These are phyloP conservation scores for Fragilariopsis cylindrus DNA, from an alignment of 108 stramenopile genomes.

Conservation along the genomic window DNA sequence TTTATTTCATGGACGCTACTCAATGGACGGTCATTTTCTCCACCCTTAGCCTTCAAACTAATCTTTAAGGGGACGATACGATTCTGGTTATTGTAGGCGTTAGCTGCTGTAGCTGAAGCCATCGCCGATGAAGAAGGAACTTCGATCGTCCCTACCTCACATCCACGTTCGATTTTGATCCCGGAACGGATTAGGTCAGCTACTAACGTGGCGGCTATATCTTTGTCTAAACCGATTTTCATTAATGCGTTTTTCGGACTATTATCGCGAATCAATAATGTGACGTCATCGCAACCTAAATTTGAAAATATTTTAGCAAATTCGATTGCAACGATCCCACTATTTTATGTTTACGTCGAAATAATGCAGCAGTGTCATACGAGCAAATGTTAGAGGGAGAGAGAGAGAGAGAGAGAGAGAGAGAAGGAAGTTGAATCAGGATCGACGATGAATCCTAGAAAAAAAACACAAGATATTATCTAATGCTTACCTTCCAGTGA, in stretches of 20 bases:
- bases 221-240: slow-evolving; percentile 85
- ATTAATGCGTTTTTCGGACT: slow-evolving; percentile 70
- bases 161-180: slow-evolving; percentile 64
- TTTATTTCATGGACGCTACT: slow-evolving; percentile 50
- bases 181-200: slow-evolving; percentile 60
- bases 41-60: slow-evolving; percentile 58
- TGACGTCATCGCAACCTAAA: slow-evolving; percentile 70
- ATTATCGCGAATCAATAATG: slow-evolving; percentile 70
- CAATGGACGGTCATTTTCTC: slow-evolving; percentile 31
- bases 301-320: slow-evolving; percentile 84
- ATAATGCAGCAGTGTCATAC: not conserved
- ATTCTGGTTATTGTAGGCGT: slow-evolving; percentile 29
- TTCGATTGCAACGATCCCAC: slow-evolving; percentile 83
- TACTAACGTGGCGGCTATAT: slow-evolving; percentile 49
- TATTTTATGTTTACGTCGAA: not conserved
- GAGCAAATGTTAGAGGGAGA: no score
- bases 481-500: slow-evolving; percentile 45
- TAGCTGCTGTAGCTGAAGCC: not conserved
- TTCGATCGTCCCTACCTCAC: slow-evolving; percentile 60
- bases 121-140: slow-evolving; percentile 29
- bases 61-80: slow-evolving; percentile 52
- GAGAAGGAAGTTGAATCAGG: not conserved
- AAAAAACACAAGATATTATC: no score
- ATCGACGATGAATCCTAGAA: not conserved
- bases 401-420: not conserved